Evolutionary conservation across 2,329 filamentous ascomycete species (phyloP).

Genomic region (Trichoderma sp.): DNA sequence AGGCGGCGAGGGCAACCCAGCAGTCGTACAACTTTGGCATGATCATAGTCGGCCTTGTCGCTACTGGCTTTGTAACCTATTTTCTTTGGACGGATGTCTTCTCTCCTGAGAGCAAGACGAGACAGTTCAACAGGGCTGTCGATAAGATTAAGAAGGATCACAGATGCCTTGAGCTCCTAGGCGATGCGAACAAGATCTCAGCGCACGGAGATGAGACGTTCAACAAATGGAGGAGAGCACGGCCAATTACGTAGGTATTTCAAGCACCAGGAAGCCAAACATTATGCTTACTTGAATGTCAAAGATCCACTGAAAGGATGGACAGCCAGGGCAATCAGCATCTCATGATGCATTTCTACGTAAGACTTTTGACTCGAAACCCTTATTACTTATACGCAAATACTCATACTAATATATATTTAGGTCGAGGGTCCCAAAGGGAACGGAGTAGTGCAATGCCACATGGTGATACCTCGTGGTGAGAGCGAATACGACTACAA

Average conservation of each 20-base stretch:
- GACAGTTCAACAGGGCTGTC: slow-evolving; percentile 86
- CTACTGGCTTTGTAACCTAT: slow-evolving; percentile 82
- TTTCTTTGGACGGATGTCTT: slow-evolving; percentile 83
- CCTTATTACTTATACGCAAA: slow-evolving; percentile 18
- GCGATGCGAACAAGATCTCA: slow-evolving; percentile 72
- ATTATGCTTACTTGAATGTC: slow-evolving; percentile 36
- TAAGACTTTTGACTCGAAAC: slow-evolving; percentile 44
- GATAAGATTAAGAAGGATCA: slow-evolving; percentile 75
- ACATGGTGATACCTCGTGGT: slow-evolving; percentile 71
- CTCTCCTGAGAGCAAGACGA: slow-evolving; percentile 80
- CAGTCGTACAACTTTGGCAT: slow-evolving; percentile 87
- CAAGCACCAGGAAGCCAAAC: neutral
- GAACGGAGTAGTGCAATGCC: slow-evolving; percentile 73
- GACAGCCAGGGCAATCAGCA: slow-evolving; percentile 80
- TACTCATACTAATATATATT: slow-evolving; percentile 3
- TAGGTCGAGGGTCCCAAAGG: slow-evolving; percentile 78
- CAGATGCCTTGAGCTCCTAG: slow-evolving; percentile 73
- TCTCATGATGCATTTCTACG: slow-evolving; percentile 82
- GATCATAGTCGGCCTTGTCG: slow-evolving; percentile 71
- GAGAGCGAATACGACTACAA: slow-evolving; percentile 75
- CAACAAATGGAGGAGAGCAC: slow-evolving; percentile 77
- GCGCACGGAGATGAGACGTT: slow-evolving; percentile 81
- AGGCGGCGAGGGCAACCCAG: slow-evolving; percentile 82
- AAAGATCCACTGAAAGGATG: slow-evolving; percentile 66
- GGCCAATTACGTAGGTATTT: slow-evolving; percentile 59